phyloP scores from a whole-genome alignment of 768 basidiomycete genomes.

The Clitopilus hobsonii region DNA sequence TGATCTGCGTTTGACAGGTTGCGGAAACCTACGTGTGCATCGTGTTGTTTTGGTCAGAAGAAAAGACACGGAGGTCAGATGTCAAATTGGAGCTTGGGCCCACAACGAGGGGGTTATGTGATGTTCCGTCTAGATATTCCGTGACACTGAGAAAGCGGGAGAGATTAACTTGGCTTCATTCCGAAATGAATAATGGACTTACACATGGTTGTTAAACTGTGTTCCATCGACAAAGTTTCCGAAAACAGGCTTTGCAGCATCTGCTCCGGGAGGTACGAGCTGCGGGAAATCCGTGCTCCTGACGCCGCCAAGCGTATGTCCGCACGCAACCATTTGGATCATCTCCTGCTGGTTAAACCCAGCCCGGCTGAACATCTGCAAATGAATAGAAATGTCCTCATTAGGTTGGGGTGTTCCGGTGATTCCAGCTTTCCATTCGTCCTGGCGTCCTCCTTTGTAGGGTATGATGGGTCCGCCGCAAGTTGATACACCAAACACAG shows the following conservation, averaged over 20 bases:
- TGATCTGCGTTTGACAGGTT: neutral
- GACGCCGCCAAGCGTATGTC: slow-evolving; percentile 47
- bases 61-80: slow-evolving; percentile 37
- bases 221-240: slow-evolving; percentile 35
- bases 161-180: neutral
- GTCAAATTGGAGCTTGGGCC: slow-evolving; percentile 25
- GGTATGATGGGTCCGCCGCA: slow-evolving; percentile 46
- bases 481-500: slow-evolving; percentile 29
- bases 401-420: slow-evolving; percentile 40
- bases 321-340: slow-evolving; percentile 47
- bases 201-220: slow-evolving; percentile 40
- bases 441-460: slow-evolving; percentile 36
- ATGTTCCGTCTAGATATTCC: slow-evolving; percentile 34
- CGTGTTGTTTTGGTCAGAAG: slow-evolving; percentile 32
- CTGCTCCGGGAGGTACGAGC: slow-evolving; percentile 30
- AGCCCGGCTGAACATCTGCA: slow-evolving; percentile 32
- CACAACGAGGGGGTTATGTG: slow-evolving; percentile 33
- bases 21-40: slow-evolving; percentile 28
- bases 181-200: slow-evolving; percentile 7
- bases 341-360: slow-evolving; percentile 43
- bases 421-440: slow-evolving; percentile 31
- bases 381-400: slow-evolving; percentile 32
- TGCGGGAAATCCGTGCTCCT: slow-evolving; percentile 40
- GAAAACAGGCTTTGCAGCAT: slow-evolving; percentile 24
- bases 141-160: slow-evolving; percentile 24